Percentiles rank a stretch among this genome's conserved stretches.
phyloP scores from a whole-genome alignment of 768 basidiomycete genomes.

The Tylopilus balloui region DNA sequence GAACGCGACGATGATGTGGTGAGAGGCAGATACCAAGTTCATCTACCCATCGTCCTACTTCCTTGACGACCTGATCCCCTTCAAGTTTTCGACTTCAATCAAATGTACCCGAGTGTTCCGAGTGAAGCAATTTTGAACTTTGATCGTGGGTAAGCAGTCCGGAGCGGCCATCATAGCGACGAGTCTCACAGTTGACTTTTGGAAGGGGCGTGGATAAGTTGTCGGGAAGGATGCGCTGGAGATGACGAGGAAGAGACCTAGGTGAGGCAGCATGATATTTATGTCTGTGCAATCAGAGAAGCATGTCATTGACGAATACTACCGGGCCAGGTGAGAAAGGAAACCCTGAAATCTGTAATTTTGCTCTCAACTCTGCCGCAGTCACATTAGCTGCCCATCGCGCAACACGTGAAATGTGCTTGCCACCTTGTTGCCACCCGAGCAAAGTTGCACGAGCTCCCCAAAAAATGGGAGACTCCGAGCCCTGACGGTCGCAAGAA shows the following conservation, averaged over 20 bases:
- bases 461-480: background rate
- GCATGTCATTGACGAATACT: slow-evolving; percentile 46
- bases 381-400: background rate
- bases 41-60: background rate
- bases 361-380: background rate
- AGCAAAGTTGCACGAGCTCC: slow-evolving; percentile 27
- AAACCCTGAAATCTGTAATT: slow-evolving; percentile 38
- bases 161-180: slow-evolving; percentile 46
- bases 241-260: slow-evolving; percentile 34
- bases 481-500: slow-evolving; percentile 29
- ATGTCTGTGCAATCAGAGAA: slow-evolving; percentile 45
- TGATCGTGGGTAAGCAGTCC: slow-evolving; percentile 33
- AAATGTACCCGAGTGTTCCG: background rate
- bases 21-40: background rate
- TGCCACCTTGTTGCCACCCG: slow-evolving; percentile 28
- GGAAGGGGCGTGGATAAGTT: slow-evolving; percentile 28
- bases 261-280: slow-evolving; percentile 57
- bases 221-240: slow-evolving; percentile 35
- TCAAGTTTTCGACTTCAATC: slow-evolving; percentile 28
- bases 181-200: slow-evolving; percentile 60
- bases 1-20: background rate
- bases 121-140: slow-evolving; percentile 39
- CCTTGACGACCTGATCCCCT: slow-evolving; percentile 30
- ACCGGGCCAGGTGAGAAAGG: slow-evolving; percentile 43
- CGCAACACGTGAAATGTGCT: background rate